Conservation (phyloP, 2,329 filamentous ascomycete genomes). For the Decorospora gaudefroyi region DNA sequence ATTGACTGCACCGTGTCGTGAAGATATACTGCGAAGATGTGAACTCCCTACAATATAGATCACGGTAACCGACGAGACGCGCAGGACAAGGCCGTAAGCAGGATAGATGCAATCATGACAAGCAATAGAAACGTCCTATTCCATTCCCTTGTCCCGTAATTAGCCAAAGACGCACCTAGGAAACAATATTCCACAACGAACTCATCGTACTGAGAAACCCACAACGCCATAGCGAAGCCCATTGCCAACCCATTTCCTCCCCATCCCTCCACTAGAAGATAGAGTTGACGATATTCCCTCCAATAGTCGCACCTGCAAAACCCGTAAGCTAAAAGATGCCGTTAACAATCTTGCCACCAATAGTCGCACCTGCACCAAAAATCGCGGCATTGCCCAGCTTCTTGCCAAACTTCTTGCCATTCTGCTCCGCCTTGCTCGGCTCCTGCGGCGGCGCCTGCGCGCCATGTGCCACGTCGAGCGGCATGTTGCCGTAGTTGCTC, state of each 20-base stretch:
- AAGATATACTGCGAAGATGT: not conserved
- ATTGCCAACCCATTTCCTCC: not conserved
- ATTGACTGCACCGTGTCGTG: not conserved
- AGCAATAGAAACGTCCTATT: not conserved
- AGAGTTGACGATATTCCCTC: conserved; percentile 74
- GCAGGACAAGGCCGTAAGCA: not conserved
- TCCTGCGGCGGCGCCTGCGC: conserved; percentile 52
- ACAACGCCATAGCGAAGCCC: conserved; percentile 3
- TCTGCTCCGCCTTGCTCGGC: conserved; percentile 68
- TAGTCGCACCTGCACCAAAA: conserved; percentile 89
- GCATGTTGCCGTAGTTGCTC: conserved; percentile 71
- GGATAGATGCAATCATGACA: not conserved
- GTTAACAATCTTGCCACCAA: conserved; percentile 88
- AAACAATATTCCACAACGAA: not conserved
- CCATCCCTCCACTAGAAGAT: conserved; percentile 23
- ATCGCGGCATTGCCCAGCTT: conserved; percentile 86
- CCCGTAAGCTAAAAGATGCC: conserved; percentile 71
- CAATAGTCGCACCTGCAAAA: conserved; percentile 80
- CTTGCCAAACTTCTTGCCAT: conserved; percentile 95
- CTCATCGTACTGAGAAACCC: not conserved
- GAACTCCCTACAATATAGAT: too few species aligned
- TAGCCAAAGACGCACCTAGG: not conserved
- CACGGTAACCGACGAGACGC: too few species aligned
- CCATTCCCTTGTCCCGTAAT: not conserved
- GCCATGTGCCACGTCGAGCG: conserved; percentile 72